Evolutionary conservation across 2,329 filamentous ascomycete species (phyloP).

Genomic region (Aspergillus sojae): DNA sequence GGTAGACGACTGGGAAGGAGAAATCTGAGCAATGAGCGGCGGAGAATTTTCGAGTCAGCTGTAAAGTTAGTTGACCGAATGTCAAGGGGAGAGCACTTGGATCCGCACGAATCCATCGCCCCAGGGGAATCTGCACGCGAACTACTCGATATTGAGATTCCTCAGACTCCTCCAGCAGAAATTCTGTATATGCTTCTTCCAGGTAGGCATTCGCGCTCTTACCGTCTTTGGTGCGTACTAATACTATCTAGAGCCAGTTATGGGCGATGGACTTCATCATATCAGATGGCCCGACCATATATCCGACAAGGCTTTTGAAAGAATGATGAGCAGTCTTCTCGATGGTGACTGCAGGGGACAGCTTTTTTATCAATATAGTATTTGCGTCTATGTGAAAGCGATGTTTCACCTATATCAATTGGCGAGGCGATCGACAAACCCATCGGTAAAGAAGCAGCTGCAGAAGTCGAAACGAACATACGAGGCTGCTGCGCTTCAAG

Average conservation of each 20-base stretch:
- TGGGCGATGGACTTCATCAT: neutral
- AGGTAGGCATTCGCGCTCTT: slow-evolving; percentile 2
- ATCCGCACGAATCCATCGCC: neutral
- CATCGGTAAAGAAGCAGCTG: slow-evolving; percentile 20
- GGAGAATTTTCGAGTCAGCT: slow-evolving; percentile 24
- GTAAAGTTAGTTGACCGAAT: slow-evolving; percentile 25
- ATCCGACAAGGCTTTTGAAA: slow-evolving; percentile 22
- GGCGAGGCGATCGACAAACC: slow-evolving; percentile 17
- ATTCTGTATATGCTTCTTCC: slow-evolving; percentile 29
- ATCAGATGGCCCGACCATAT: slow-evolving; percentile 33
- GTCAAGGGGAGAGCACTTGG: slow-evolving; percentile 7
- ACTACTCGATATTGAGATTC: slow-evolving; percentile 9
- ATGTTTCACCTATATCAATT: slow-evolving; percentile 21
- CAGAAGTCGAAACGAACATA: slow-evolving; percentile 24
- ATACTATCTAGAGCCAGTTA: slow-evolving; percentile 1
- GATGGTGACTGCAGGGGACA: slow-evolving; percentile 13
- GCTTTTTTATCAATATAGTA: slow-evolving; percentile 26
- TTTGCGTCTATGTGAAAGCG: slow-evolving; percentile 30
- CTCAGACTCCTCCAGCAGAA: slow-evolving; percentile 22
- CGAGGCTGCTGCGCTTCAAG: slow-evolving; percentile 18
- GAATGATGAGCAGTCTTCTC: slow-evolving; percentile 23
- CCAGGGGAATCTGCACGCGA: neutral
- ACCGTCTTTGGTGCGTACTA: neutral
- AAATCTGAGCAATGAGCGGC: slow-evolving; percentile 21
- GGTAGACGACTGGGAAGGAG: slow-evolving; percentile 18